phyloP scores from a whole-genome alignment of 2,329 filamentous ascomycete genomes.

The Fusarium cicatricum region DNA sequence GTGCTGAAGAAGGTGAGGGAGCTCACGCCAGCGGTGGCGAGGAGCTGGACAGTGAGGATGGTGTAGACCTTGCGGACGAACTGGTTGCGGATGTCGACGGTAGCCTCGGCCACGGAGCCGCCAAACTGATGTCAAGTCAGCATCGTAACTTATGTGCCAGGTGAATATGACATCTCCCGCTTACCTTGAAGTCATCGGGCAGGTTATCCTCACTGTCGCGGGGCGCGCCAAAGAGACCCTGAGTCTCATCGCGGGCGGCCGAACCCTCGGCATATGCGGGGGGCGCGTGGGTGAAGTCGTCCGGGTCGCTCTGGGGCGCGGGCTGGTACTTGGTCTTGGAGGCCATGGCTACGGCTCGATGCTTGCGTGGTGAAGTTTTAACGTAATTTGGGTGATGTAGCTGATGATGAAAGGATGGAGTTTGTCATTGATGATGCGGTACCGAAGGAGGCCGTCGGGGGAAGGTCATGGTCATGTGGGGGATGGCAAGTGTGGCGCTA shows the following conservation, averaged over 20 bases:
- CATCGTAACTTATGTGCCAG: neutral
- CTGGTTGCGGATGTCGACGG: conserved; percentile 94
- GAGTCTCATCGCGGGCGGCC: conserved; percentile 59
- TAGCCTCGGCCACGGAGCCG: conserved; percentile 90
- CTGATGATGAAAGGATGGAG: conserved; percentile 27
- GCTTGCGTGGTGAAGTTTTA: no score
- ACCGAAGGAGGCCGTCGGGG: conserved; percentile 19
- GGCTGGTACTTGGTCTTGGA: conserved; percentile 82
- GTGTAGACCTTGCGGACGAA: conserved; percentile 98
- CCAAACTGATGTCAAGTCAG: conserved; percentile 70
- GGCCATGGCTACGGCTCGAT: conserved; percentile 67
- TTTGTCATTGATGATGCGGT: conserved; percentile 36
- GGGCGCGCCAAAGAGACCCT: conserved; percentile 72
- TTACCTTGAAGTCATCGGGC: conserved; percentile 95
- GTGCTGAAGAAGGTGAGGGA: conserved; percentile 85
- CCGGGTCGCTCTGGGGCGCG: conserved; percentile 86
- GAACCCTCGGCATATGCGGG: conserved; percentile 76
- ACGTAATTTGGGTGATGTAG: neutral
- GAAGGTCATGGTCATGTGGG: conserved; percentile 36
- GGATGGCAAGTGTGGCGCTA: conserved; percentile 32
- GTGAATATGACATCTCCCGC: neutral
- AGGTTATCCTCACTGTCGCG: conserved; percentile 88
- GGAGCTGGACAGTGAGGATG: conserved; percentile 93
- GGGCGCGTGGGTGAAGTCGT: conserved; percentile 82
- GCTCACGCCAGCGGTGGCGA: conserved; percentile 83